Evolutionary conservation across 2,329 filamentous ascomycete species (phyloP).

Genomic region (Nannizziopsis arthrosporioides): DNA sequence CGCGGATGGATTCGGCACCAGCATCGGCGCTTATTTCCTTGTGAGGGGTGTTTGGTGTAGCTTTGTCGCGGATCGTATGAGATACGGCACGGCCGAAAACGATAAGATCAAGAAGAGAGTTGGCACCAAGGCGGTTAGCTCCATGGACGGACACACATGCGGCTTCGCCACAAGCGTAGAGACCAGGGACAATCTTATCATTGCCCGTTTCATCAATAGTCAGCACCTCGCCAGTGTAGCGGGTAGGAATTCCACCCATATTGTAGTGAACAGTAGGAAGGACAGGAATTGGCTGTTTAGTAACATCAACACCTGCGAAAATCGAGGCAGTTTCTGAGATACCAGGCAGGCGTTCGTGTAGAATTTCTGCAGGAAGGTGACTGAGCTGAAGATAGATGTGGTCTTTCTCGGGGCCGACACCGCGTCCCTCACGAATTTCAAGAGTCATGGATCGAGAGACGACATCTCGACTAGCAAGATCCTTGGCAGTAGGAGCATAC

Average conservation of each 20-base stretch:
- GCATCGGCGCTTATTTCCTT: slow-evolving; percentile 73
- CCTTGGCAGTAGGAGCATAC: slow-evolving; percentile 94
- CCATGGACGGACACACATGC: slow-evolving; percentile 97
- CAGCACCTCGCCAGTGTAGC: slow-evolving; percentile 92
- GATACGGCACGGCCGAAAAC: slow-evolving; percentile 96
- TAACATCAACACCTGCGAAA: slow-evolving; percentile 92
- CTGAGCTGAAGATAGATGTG: slow-evolving; percentile 97
- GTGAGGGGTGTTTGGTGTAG: slow-evolving; percentile 68
- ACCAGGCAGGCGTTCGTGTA: slow-evolving; percentile 92
- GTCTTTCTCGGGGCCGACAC: slow-evolving; percentile 93
- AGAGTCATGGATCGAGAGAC: slow-evolving; percentile 97
- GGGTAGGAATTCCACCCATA: slow-evolving; percentile 98
- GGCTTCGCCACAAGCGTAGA: slow-evolving; percentile 94
- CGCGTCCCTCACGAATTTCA: slow-evolving; percentile 93
- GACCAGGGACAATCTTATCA: slow-evolving; percentile 84
- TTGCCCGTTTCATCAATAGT: slow-evolving; percentile 75
- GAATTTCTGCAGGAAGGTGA: slow-evolving; percentile 81
- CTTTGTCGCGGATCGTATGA: slow-evolving; percentile 92
- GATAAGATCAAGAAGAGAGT: slow-evolving; percentile 93
- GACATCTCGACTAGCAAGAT: slow-evolving; percentile 90
- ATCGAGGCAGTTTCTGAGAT: slow-evolving; percentile 98
- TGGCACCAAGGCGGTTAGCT: slow-evolving; percentile 93
- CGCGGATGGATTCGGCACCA: slow-evolving; percentile 73
- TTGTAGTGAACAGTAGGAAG: slow-evolving; percentile 98
- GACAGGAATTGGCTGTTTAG: slow-evolving; percentile 92